Base-by-base conservation (phyloP, 2,329 filamentous ascomycete genomes). In the Paecilomyces sp. region DNA sequence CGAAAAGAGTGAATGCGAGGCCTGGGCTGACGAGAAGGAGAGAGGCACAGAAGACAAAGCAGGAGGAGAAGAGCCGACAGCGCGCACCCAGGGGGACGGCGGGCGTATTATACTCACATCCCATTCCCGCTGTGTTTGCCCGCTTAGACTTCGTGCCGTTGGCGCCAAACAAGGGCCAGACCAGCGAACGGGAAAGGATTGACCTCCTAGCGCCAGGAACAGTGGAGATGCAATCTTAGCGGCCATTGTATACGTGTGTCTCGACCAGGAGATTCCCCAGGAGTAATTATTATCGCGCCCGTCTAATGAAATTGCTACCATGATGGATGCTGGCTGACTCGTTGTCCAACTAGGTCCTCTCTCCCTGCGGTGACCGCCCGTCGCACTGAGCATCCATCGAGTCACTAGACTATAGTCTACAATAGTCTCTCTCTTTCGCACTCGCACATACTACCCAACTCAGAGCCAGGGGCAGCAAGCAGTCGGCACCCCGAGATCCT, bases 1-100 rank as follows among this genome's bases (percentile, higher is more conserved):
- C 7, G 54, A 53, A 25, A 54, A 22, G 24, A 47, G 36, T 54
- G 51, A 60, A 55, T 52, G 55, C 33, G 33, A 50, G 36, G 31
- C 47, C 33, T 51, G 34, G 54, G 52, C 31, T 24, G 59, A 25
- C 24, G 54, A 51, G 56, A 60, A 57, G 58, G 51, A 36, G 55
- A 50, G 36, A 18, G 50, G 36, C 3, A 34, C 22, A 51, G 13
- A 58, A 52, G 12, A 22, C 36, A 15, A 41, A 41, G 36, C 36
- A 47, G 15, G 13, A n/a, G n/a, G 8, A 47, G 41, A 47, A 57
- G 58, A 57, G 25, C n/a, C 41, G 18, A 6, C 36, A 47, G 36
- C 36, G 36, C 36, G n/a, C 36, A 18, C 41, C n/a, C 8, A 22
- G 41, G 13, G 41, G 41, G 41, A 18, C 13, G n/a, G 15, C 41